phyloP scores from a whole-genome alignment of 768 basidiomycete genomes.

The Suillus subluteus region DNA sequence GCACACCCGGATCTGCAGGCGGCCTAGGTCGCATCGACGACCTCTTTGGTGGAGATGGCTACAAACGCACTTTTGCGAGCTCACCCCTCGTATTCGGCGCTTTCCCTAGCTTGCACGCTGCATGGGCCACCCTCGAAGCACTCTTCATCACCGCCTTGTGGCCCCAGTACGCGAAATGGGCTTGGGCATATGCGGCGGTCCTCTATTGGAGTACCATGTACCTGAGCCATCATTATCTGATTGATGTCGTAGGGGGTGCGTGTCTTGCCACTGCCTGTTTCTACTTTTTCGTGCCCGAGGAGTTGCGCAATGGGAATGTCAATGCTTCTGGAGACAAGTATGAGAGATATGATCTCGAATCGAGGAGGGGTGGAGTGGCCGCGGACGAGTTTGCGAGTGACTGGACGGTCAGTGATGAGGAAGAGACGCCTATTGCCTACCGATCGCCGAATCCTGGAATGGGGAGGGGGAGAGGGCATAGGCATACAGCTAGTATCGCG shows the following conservation, averaged over 20 bases:
- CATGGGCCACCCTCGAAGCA: slow-evolving; percentile 87
- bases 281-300: slow-evolving; percentile 86
- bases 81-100: slow-evolving; percentile 97
- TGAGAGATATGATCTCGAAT: slow-evolving; percentile 77
- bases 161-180: slow-evolving; percentile 65
- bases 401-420: slow-evolving; percentile 63
- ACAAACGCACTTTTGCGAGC: slow-evolving; percentile 79
- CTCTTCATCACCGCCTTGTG: slow-evolving; percentile 96
- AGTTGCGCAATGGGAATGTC: slow-evolving; percentile 61
- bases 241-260: slow-evolving; percentile 94
- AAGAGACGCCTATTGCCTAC: slow-evolving; percentile 70
- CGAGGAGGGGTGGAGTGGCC: slow-evolving; percentile 34
- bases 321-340: slow-evolving; percentile 59
- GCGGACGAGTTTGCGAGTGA: slow-evolving; percentile 37
- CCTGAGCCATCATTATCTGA: slow-evolving; percentile 97
- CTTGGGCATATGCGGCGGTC: slow-evolving; percentile 82
- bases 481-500: slow-evolving; percentile 84
- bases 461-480: slow-evolving; percentile 49
- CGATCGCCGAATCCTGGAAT: slow-evolving; percentile 55
- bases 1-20: slow-evolving; percentile 90
- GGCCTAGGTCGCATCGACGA: slow-evolving; percentile 92
- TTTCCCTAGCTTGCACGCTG: slow-evolving; percentile 93
- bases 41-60: slow-evolving; percentile 75
- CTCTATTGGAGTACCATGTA: slow-evolving; percentile 99
- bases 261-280: slow-evolving; percentile 88